A percentile compares a stretch with the other conserved stretches of the same genome.
phyloP scores from a whole-genome alignment of 2,329 filamentous ascomycete species.

The Sporothrix inflata region DNA sequence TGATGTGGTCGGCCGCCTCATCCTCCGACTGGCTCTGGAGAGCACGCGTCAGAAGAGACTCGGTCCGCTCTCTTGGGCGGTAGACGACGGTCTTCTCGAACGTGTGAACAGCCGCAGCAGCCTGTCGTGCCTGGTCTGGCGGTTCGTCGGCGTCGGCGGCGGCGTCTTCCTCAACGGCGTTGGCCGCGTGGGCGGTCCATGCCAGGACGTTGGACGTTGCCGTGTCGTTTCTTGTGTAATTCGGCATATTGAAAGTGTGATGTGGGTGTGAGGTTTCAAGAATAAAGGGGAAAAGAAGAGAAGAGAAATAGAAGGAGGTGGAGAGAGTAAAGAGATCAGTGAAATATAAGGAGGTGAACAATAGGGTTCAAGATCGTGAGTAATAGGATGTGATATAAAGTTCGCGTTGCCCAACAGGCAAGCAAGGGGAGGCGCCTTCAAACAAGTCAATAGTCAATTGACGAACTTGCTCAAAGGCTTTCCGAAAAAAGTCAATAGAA shows the following conservation, averaged over 20 bases:
- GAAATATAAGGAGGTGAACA: background rate
- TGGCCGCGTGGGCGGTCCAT: slow-evolving; percentile 50
- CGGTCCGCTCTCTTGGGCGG: slow-evolving; percentile 60
- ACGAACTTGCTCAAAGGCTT: slow-evolving; percentile 24
- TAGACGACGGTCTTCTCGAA: slow-evolving; percentile 55
- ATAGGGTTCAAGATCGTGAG: slow-evolving; percentile 3
- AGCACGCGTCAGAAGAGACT: slow-evolving; percentile 86
- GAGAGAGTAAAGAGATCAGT: background rate
- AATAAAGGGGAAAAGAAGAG: background rate
- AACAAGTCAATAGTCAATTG: slow-evolving; percentile 24
- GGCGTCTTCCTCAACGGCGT: slow-evolving; percentile 61
- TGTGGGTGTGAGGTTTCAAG: background rate
- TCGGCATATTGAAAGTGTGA: slow-evolving; percentile 33
- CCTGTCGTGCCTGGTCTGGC: slow-evolving; percentile 60
- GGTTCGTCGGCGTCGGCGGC: slow-evolving; percentile 82
- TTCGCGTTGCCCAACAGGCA: background rate
- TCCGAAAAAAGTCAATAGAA: slow-evolving; percentile 14
- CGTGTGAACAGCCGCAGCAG: slow-evolving; percentile 38
- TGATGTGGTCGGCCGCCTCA: slow-evolving; percentile 47
- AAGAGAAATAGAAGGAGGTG: background rate
- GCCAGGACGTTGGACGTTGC: slow-evolving; percentile 50
- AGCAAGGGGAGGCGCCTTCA: slow-evolving; percentile 6
- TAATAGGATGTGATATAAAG: background rate
- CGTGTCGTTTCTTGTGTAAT: slow-evolving; percentile 44
- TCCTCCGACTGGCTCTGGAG: slow-evolving; percentile 70